phyloP scores from a whole-genome alignment of 176 grass and related monocot species.

The Ampelocalamus luodianensis region DNA sequence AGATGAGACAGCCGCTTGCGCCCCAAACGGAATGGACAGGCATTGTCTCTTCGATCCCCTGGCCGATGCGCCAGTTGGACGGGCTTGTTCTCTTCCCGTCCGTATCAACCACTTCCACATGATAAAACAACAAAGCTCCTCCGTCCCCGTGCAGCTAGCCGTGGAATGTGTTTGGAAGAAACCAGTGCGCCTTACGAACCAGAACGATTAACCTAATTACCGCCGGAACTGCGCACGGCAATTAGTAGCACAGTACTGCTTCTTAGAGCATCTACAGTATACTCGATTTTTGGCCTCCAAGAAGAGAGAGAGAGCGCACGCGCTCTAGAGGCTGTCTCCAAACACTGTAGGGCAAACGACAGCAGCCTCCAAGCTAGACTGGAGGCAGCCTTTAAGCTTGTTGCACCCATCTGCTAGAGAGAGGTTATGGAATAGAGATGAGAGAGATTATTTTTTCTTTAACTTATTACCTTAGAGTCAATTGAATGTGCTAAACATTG shows the following conservation, averaged over 20 bases:
- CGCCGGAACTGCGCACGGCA: neutral
- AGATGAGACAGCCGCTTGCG: neutral
- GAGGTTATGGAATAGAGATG: no score
- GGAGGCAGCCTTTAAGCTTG: no score
- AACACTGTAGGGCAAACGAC: no score
- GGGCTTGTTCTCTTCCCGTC: neutral
- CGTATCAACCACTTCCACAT: neutral
- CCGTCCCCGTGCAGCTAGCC: neutral
- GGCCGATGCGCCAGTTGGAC: neutral
- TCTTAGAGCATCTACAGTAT: no score
- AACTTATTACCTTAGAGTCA: no score
- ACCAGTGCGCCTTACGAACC: neutral
- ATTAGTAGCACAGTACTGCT: neutral
- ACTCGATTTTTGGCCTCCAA: no score
- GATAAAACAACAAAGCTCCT: neutral
- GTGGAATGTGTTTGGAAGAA: neutral
- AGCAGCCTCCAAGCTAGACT: no score
- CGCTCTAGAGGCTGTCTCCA: no score
- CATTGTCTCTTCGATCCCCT: neutral
- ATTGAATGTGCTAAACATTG: no score
- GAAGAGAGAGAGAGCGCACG: no score
- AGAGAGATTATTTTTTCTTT: no score
- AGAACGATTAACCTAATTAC: neutral
- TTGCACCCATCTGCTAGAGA: no score
- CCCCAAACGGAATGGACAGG: conserved; percentile 9